Base-by-base conservation (phyloP, 2,329 filamentous ascomycete species). In the Sphaerostilbella broomeana region DNA sequence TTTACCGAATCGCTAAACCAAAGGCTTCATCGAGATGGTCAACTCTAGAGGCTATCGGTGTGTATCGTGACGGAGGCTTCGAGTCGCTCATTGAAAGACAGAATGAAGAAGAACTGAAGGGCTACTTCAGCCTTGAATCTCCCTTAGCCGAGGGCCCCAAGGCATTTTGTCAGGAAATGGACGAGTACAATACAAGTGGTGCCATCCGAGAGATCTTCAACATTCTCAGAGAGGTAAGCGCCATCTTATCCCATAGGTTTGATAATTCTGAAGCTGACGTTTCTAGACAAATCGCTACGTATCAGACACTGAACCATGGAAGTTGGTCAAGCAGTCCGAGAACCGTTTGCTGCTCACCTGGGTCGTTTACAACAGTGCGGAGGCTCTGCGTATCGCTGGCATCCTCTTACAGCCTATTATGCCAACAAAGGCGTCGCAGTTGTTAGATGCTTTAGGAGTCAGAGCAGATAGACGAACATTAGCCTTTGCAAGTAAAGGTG, bases 331-430 rank as follows among this genome's bases (percentile, higher is more conserved):
- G 27, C 55, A 60, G 5, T 47, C 52, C 0, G 52, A 57, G 3
- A 61, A 61, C 22, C 61, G 57, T 1, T 55, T 39, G 30, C 60
- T 70, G 3, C 63, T 81, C 12, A 65, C 81, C 47, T 67, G 70
- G 50, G 72, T 75, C 25, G 69, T 98, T 19, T 95, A 77, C 58
- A 70, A 83, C 29, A 69, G 72, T 29, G 75, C 81, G 7, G 92
- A 98, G 62, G 75, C 83, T 4, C 59, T 95, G 32, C 82, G 92
- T 25, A 77, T 95, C 17, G 69, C 72, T 1, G 86, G 81, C 11
- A 95, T 98, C 50, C 68, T 97, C 32, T 67, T 98, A 30, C 89
- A 95, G 60, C 88, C 92, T 1, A 86, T 89, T 55, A 94, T 98
- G 74, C 92, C 92, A 0, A 70, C 67, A 27, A 94, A 94, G 60